Conservation (phyloP, 1,284 basidiomycete species). For the Moesziomyces parantarcticus region DNA sequence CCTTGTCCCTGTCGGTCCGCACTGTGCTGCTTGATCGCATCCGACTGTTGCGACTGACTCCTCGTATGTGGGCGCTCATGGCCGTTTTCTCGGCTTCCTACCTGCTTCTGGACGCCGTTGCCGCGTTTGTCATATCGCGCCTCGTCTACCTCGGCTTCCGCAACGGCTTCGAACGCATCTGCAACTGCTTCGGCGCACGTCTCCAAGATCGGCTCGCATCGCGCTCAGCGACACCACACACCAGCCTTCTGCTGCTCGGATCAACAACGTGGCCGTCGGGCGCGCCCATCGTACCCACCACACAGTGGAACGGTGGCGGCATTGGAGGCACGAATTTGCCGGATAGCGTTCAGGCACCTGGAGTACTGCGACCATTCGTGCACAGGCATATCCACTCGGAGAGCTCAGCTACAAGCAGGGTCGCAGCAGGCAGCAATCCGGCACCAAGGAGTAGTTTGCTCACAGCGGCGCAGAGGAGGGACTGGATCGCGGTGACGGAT, state of each 20-base stretch:
- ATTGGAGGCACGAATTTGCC: conserved; percentile 35
- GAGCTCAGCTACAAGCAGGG: not conserved
- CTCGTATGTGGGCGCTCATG: conserved; percentile 37
- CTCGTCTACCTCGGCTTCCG: conserved; percentile 34
- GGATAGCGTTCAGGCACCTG: conserved; percentile 3
- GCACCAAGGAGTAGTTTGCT: conserved; percentile 1
- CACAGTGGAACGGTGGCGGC: conserved; percentile 41
- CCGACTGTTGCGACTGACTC: not conserved
- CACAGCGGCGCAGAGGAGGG: conserved; percentile 25
- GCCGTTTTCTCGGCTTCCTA: conserved; percentile 37
- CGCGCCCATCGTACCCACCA: conserved; percentile 25
- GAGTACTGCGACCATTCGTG: conserved; percentile 9
- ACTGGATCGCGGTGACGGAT: conserved; percentile 50
- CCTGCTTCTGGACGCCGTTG: conserved; percentile 38
- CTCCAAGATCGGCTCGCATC: conserved; percentile 23
- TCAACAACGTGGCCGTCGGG: conserved; percentile 33
- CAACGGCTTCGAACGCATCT: conserved; percentile 16
- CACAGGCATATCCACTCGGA: conserved; percentile 6
- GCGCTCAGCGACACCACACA: conserved; percentile 4
- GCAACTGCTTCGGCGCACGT: conserved; percentile 21
- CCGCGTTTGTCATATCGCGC: conserved; percentile 33
- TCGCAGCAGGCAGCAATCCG: not conserved
- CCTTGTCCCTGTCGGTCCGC: too few species aligned
- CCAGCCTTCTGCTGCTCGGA: conserved; percentile 15
- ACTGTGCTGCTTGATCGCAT: too few species aligned